Evolutionary conservation across 768 basidiomycete species (phyloP).

Genomic region (Podaxis carcinomalis): DNA sequence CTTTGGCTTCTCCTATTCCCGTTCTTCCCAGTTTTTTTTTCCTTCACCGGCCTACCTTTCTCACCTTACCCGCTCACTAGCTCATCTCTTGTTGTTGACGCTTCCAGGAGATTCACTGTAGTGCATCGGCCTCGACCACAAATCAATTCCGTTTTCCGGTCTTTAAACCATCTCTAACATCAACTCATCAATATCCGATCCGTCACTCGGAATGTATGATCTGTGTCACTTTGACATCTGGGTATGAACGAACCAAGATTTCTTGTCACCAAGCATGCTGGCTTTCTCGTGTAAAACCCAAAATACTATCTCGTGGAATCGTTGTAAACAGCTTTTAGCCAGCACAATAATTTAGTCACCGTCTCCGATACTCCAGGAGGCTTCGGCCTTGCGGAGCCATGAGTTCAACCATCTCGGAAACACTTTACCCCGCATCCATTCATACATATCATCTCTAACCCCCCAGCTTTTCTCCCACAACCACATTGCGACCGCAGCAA

Average conservation of each 20-base stretch:
- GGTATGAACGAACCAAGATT: too few species aligned
- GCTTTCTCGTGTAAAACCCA: background rate
- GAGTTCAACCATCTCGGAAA: background rate
- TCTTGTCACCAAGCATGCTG: too few species aligned
- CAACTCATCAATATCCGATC: background rate
- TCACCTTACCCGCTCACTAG: background rate
- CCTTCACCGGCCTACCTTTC: background rate
- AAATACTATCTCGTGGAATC: too few species aligned
- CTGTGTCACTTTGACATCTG: background rate
- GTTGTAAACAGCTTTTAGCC: background rate
- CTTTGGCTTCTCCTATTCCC: background rate
- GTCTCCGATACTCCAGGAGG: background rate
- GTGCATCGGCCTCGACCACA: background rate
- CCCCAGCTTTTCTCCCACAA: background rate
- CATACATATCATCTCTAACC: background rate
- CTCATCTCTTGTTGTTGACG: too few species aligned
- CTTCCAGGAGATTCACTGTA: too few species aligned
- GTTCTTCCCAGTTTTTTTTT: background rate
- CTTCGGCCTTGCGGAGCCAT: background rate
- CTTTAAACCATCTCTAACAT: background rate
- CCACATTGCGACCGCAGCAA: background rate
- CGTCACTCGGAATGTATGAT: slow-evolving; percentile 1
- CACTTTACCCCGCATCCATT: background rate
- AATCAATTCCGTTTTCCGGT: background rate
- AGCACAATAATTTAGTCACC: background rate